Conservation (phyloP, 2,329 filamentous ascomycete genomes). For the Epichloe baconii region DNA sequence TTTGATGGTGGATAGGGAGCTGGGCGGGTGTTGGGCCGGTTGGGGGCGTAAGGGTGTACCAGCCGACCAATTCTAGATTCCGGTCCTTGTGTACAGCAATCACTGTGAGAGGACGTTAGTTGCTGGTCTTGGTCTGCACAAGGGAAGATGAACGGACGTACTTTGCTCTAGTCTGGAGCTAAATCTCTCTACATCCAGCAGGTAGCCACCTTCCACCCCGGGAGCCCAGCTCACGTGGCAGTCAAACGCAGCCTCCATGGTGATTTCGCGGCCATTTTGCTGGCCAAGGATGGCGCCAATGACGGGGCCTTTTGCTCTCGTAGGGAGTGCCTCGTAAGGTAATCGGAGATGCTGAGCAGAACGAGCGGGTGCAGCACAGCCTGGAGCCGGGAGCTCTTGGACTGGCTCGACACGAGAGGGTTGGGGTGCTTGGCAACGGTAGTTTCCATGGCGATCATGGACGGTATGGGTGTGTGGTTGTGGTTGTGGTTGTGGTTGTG, state of each 20-base stretch:
- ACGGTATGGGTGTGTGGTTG: no score
- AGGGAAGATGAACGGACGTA: slow-evolving; percentile 28
- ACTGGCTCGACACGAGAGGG: slow-evolving; percentile 48
- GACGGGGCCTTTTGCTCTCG: slow-evolving; percentile 63
- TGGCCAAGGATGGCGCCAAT: slow-evolving; percentile 83
- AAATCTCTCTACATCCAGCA: slow-evolving; percentile 63
- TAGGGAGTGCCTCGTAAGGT: slow-evolving; percentile 81
- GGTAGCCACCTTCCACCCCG: slow-evolving; percentile 39
- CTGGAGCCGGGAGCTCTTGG: slow-evolving; percentile 58
- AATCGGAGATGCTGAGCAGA: slow-evolving; percentile 91
- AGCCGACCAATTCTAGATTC: slow-evolving; percentile 75
- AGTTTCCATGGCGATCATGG: not conserved
- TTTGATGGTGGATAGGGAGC: slow-evolving; percentile 64
- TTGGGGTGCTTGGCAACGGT: slow-evolving; percentile 25
- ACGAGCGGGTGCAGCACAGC: slow-evolving; percentile 86
- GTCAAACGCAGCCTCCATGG: slow-evolving; percentile 87
- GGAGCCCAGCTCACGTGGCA: slow-evolving; percentile 42
- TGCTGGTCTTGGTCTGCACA: no score
- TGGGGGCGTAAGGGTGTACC: slow-evolving; percentile 69
- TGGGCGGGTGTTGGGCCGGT: slow-evolving; percentile 57
- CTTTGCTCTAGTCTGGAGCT: slow-evolving; percentile 69
- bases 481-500: no score
- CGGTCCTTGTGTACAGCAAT: slow-evolving; percentile 78
- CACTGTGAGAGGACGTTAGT: slow-evolving; percentile 38
- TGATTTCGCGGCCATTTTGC: slow-evolving; percentile 81